Percentiles rank a stretch among this genome's conserved stretches.
These are phyloP conservation scores for Claviceps paspali DNA, from an alignment of 2,329 filamentous ascomycete species.

Conservation along the genomic window DNA sequence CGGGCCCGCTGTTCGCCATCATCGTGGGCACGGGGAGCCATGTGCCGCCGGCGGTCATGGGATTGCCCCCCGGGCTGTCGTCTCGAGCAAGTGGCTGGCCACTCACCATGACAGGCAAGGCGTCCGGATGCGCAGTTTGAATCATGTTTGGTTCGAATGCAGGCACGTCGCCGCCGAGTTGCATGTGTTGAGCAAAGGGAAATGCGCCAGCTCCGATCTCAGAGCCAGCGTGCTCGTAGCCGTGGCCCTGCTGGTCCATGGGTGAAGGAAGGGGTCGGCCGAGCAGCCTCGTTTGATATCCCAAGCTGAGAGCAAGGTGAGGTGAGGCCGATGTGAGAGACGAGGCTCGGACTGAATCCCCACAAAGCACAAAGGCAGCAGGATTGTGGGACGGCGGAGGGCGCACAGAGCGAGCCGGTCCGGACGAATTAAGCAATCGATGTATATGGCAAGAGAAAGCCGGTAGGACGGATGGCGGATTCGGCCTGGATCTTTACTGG, in stretches of 20 bases:
- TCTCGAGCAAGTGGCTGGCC: constrained; percentile 13
- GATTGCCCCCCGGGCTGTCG: constrained; percentile 10
- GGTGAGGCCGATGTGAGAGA: background rate
- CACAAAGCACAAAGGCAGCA: background rate
- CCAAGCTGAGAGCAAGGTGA: background rate
- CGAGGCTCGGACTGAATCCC: no score
- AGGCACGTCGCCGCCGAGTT: constrained; percentile 4
- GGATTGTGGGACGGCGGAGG: background rate
- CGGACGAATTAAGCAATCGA: background rate
- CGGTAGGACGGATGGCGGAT: no score
- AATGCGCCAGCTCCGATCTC: background rate
- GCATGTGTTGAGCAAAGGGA: background rate
- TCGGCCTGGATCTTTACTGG: no score
- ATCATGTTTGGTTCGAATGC: constrained; percentile 3
- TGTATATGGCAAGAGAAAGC: no score
- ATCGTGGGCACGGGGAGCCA: constrained; percentile 18
- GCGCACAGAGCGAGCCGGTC: background rate
- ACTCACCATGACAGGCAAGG: constrained; percentile 12
- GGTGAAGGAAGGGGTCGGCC: no score
- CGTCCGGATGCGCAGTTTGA: constrained; percentile 1
- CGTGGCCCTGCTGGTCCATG: constrained; percentile 1
- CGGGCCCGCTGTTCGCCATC: constrained; percentile 14
- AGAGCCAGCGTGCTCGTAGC: constrained; percentile 1
- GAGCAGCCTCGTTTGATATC: no score
- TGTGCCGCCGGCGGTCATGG: constrained; percentile 13